A percentile compares a stretch with the other conserved stretches of the same genome.
Evolutionary conservation across 768 basidiomycete genomes (phyloP).

Genomic region (Fistulinella prunicolor): DNA sequence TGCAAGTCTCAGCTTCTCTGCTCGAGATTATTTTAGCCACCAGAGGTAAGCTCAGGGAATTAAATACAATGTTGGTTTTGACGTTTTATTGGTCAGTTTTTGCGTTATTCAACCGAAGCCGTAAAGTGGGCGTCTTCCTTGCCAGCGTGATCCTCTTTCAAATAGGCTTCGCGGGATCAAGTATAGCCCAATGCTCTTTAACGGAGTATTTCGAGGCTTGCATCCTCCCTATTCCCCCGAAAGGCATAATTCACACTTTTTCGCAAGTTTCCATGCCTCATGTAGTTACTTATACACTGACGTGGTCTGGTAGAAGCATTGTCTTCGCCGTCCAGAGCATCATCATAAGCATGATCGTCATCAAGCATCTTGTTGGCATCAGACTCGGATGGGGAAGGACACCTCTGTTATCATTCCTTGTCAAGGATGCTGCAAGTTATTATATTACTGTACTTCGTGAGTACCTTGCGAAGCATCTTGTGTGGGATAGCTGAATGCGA

Average conservation of each 20-base stretch:
- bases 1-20: slow-evolving; percentile 11
- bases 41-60: slow-evolving; percentile 20
- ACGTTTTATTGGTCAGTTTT: slow-evolving; percentile 9
- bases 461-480: not conserved
- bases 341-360: slow-evolving; percentile 38
- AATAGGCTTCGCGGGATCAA: slow-evolving; percentile 12
- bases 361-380: slow-evolving; percentile 34
- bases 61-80: not conserved
- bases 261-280: slow-evolving; percentile 16
- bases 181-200: slow-evolving; percentile 19
- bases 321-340: slow-evolving; percentile 35
- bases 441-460: slow-evolving; percentile 41
- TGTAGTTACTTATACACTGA: not conserved
- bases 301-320: slow-evolving; percentile 2
- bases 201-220: slow-evolving; percentile 12
- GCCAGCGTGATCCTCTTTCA: slow-evolving; percentile 11
- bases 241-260: not conserved
- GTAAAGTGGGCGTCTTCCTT: slow-evolving; percentile 21
- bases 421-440: slow-evolving; percentile 46
- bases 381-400: slow-evolving; percentile 41
- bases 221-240: slow-evolving; percentile 21
- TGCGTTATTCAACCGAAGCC: slow-evolving; percentile 36
- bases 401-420: slow-evolving; percentile 38
- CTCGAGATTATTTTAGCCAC: slow-evolving; percentile 24
- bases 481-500: not conserved